Base-by-base conservation (phyloP, 176 grass and related monocot genomes). In the Musa acuminata region DNA sequence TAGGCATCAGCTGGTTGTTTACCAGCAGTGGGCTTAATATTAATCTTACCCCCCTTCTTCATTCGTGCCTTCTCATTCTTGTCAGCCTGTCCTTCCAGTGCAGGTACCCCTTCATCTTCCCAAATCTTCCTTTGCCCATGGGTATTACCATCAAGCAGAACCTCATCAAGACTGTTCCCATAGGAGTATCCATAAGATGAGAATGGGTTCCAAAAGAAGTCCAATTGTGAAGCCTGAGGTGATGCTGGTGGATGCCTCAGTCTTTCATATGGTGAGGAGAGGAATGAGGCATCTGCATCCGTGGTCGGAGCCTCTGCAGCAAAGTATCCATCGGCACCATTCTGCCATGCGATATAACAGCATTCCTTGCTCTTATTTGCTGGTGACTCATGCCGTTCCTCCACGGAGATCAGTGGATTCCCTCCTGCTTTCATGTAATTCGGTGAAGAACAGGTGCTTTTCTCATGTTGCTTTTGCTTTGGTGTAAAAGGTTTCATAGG, bases 41-140 rank as follows among this genome's bases (percentile, higher is more conserved):
- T n/a, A 27, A 74, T 74, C 25, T 22, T 55, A 53, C 12, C 17
- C 23, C 55, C 52, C 14, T 12, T 13, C 13, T 57, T 57, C 12
- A 55, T 13, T 27, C 0, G 22, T 29, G 20, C 21, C 14, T 55
- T 73, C 8, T 8, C 43, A 54, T 29, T 55, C 23, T 13, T 8
- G 26, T 73, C 72, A 19, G 27, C 90, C 79, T 94, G 90, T 64
- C 89, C 88, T 87, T 99, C 95, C 19, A 99, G 82, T 82, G 94
- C 95, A 49, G 95, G 90, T 76, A 99, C 94, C 19, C 90, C 91
- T 85, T 99, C 94, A 80, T 90, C 84, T 78, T 99, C 88, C 66
- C 90, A 85, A 81, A 99, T 91, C 74, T 53, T 83, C 72, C 92
- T 89, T 62, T 94, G 82, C 54, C 83, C 50, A 11, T 87, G 88